phyloP scores from a whole-genome alignment of 2,329 filamentous ascomycete species.

The Cercospora zeina region DNA sequence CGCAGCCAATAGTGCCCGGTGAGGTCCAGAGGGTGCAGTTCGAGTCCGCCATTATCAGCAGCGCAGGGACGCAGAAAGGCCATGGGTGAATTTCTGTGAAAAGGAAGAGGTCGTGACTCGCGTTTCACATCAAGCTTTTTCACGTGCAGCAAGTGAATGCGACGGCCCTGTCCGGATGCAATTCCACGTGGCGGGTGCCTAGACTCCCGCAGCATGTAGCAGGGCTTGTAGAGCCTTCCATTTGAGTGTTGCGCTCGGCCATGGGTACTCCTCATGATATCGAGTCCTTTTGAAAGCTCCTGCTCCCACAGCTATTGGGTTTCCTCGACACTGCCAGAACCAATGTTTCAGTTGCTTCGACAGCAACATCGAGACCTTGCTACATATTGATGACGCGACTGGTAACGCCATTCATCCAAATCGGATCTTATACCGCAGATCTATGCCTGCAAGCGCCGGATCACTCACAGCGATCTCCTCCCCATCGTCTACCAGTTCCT shows the following conservation, averaged over 20 bases:
- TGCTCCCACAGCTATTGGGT: background rate
- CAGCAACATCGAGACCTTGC: background rate
- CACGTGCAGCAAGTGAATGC: background rate
- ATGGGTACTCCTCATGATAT: background rate
- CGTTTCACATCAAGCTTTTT: background rate
- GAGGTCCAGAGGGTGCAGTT: background rate
- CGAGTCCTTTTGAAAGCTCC: background rate
- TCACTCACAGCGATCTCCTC: conserved; percentile 92
- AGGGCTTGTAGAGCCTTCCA: background rate
- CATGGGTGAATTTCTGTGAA: too few relatives aligned
- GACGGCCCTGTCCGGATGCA: background rate
- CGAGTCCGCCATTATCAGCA: background rate
- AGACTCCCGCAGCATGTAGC: background rate
- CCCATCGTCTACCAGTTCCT: conserved; percentile 73
- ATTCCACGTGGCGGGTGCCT: background rate
- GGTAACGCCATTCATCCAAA: conserved; percentile 16
- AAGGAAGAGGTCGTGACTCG: background rate
- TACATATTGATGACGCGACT: background rate
- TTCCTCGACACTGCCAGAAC: background rate
- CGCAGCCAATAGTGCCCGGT: background rate
- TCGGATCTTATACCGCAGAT: conserved; percentile 61
- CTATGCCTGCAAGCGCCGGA: conserved; percentile 72
- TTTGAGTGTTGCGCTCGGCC: background rate
- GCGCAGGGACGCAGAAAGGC: background rate
- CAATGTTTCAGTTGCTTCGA: background rate